Evolutionary conservation across 345 rosid genomes (phyloP).

Genomic region (Raphanus raphanistrum): DNA sequence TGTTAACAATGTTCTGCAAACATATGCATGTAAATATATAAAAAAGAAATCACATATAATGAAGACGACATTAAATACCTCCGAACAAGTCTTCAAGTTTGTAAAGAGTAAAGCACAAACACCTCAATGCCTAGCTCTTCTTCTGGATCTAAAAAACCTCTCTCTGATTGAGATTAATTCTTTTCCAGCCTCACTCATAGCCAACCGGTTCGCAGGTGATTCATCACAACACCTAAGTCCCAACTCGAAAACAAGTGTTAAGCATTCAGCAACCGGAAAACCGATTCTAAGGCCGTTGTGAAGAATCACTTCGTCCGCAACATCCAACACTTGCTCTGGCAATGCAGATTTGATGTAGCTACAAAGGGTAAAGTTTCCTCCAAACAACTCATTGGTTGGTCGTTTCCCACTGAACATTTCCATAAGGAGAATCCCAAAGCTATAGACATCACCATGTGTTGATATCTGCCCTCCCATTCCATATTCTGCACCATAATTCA

Average conservation of each 20-base stretch:
- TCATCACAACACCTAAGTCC: slow-evolving; percentile 40
- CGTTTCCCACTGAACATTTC: slow-evolving; percentile 42
- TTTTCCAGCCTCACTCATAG: slow-evolving; percentile 23
- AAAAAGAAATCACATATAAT: neutral
- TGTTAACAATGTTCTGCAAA: no score
- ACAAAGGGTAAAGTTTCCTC: slow-evolving; percentile 29
- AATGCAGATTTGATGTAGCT: slow-evolving; percentile 24
- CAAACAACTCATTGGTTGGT: slow-evolving; percentile 38
- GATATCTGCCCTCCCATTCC: slow-evolving; percentile 12
- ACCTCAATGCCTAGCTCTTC: slow-evolving; percentile 13
- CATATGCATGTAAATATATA: no score
- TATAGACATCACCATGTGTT: slow-evolving; percentile 38
- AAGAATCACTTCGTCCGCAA: slow-evolving; percentile 18
- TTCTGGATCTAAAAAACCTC: slow-evolving; percentile 18
- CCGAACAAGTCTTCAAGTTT: neutral
- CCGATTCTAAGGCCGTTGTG: slow-evolving; percentile 16
- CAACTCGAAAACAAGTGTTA: slow-evolving; percentile 16
- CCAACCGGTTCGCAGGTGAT: slow-evolving; percentile 17
- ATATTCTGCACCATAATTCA: slow-evolving; percentile 5
- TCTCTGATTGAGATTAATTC: slow-evolving; percentile 30
- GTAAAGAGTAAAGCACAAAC: neutral
- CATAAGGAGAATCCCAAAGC: slow-evolving; percentile 34
- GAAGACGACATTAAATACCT: neutral
- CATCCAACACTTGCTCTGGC: slow-evolving; percentile 8
- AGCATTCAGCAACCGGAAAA: slow-evolving; percentile 10